Conservation (phyloP, 805 yeast species). For the Candida yuanshanica region DNA sequence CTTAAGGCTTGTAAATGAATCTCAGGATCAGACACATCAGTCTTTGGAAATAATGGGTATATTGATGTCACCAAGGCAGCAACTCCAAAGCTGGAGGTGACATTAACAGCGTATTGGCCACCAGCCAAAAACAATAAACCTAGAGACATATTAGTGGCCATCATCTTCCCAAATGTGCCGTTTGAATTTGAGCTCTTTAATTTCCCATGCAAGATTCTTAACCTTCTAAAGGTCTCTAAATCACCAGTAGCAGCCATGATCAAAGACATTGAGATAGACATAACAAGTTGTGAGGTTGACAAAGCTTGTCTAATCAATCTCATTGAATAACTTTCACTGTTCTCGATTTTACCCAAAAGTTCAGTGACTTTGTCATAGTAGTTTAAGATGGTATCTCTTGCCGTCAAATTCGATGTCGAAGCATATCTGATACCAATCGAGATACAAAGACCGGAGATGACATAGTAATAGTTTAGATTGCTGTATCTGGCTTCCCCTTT, state of each 20-base stretch:
- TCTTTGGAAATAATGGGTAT: constrained; percentile 67
- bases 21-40: constrained; percentile 35
- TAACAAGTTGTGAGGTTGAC: constrained; percentile 47
- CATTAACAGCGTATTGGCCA: constrained; percentile 79
- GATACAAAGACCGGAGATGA: constrained; percentile 68
- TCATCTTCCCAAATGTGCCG: constrained; percentile 59
- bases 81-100: constrained; percentile 50
- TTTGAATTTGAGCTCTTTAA: constrained; percentile 16
- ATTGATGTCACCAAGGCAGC: constrained; percentile 69
- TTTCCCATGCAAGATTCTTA: constrained; percentile 60
- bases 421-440: constrained; percentile 75
- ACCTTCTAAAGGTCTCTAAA: constrained; percentile 64
- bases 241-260: constrained; percentile 94
- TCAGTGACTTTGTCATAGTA: constrained; percentile 26
- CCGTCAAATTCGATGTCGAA: constrained; percentile 52
- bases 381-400: constrained; percentile 48
- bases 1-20: constrained; percentile 79
- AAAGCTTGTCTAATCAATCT: constrained; percentile 50
- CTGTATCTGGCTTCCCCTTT: constrained; percentile 19
- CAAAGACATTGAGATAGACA: constrained; percentile 61
- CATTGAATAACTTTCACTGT: constrained; percentile 46
- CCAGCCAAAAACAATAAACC: constrained; percentile 91
- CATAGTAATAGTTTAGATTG: constrained; percentile 54
- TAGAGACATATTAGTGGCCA: constrained; percentile 74
- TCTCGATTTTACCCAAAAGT: constrained; percentile 5